Base-by-base conservation (phyloP, 352 stramenopile species). In the Phytophthora capsici region DNA sequence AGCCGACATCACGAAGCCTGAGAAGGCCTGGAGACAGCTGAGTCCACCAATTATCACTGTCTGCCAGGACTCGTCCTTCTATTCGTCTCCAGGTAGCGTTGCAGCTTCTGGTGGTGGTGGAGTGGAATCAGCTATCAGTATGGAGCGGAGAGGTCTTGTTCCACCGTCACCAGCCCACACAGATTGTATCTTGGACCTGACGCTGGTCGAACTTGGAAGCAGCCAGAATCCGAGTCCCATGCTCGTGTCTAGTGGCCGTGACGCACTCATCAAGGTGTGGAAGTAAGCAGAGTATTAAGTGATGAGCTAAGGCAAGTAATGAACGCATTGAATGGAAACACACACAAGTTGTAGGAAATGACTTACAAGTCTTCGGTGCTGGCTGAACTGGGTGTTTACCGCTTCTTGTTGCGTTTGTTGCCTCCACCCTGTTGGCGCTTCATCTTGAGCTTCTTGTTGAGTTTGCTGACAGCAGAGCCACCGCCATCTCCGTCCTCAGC, bases 251-350 rank as follows among this genome's bases (percentile, higher is more conserved):
- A 91, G 89, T 57, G 95, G 90, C 25, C 84, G 96, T 47, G 97
- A 99, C 78, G 95, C 94, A 26, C 90, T 98, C 64, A 97, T 99
- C 61, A 99, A 99, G 75, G 77, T 98, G 48, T 99, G 95, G 94
- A 94, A 96, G 53, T 99, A 69, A 67, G 25, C 28, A 64, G 41
- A 54, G 20, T 44, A 61, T 38, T 66, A 66, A 66, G 48, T 57
- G 61, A 63, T 66, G n/a, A 66, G 30, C 54, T 68, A 63, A 57
- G 17, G 51, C 34, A 40, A 40, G 12, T n/a, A 41, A 41, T 19
- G n/a, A 41, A 28, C 43, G 40, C 45, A 13, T 66, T 19, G 55
- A 68, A 63, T 53, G 43, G 25, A 28, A 28, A 28, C 4, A 28
- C 4, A 28, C 25, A 28, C 25, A 28, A 28, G 25, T 8, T n/a